phyloP scores from a whole-genome alignment of 192 early-diverging fungal genomes.

The Chytriomyces sp. region DNA sequence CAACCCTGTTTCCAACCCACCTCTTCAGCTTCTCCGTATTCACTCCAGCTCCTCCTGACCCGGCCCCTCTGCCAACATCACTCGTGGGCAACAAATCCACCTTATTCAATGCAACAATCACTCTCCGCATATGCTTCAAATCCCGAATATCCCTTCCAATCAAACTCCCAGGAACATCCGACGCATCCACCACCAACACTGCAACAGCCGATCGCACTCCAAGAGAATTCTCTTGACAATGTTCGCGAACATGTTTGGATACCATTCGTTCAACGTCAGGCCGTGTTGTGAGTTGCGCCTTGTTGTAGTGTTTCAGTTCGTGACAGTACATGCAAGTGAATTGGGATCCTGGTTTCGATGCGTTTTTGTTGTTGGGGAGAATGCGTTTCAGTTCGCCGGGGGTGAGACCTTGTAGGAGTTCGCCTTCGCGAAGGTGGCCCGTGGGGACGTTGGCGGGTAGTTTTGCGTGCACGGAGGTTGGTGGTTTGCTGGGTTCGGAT shows the following conservation, averaged over 20 bases:
- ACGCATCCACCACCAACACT: constrained; percentile 20
- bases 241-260: background rate
- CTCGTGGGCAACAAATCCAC: constrained; percentile 2
- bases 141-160: background rate
- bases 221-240: too few species aligned
- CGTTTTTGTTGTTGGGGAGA: background rate
- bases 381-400: background rate
- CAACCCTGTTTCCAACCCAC: background rate
- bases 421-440: background rate
- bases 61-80: background rate
- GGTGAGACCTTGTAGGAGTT: background rate
- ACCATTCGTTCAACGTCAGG: background rate
- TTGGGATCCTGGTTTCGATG: background rate
- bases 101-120: constrained; percentile 20
- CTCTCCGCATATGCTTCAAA: background rate
- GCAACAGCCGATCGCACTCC: background rate
- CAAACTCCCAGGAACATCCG: constrained; percentile 12
- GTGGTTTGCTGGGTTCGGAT: background rate
- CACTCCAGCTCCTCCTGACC: background rate
- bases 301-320: constrained; percentile 20
- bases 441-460: background rate
- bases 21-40: background rate
- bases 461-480: background rate
- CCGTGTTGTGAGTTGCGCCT: background rate
- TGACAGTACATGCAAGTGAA: constrained; percentile 20